phyloP scores from a whole-genome alignment of 2,329 filamentous ascomycete genomes.

The Fusarium tuaranense region DNA sequence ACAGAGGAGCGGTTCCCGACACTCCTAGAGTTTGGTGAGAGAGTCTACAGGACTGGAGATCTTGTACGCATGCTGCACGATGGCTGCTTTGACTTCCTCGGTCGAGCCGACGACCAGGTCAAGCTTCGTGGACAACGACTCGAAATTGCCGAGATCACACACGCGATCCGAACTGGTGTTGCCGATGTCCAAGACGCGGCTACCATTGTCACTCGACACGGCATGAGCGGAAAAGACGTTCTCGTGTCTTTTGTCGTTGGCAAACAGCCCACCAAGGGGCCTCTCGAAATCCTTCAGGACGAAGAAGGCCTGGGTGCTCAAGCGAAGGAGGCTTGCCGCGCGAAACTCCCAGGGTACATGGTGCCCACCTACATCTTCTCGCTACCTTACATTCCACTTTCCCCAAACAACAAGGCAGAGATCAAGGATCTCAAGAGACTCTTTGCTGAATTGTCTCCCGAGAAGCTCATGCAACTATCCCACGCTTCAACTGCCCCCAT shows the following conservation, averaged over 20 bases:
- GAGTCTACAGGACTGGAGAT: slow-evolving; percentile 89
- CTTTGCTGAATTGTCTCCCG: slow-evolving; percentile 71
- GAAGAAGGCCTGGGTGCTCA: slow-evolving; percentile 54
- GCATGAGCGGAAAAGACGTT: slow-evolving; percentile 80
- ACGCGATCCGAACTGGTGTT: slow-evolving; percentile 76
- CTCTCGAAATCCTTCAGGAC: slow-evolving; percentile 44
- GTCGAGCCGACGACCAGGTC: slow-evolving; percentile 90
- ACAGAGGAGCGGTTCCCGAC: slow-evolving; percentile 81
- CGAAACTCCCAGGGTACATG: slow-evolving; percentile 86
- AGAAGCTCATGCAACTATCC: slow-evolving; percentile 70
- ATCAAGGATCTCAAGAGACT: slow-evolving; percentile 74
- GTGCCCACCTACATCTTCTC: slow-evolving; percentile 86
- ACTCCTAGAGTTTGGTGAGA: slow-evolving; percentile 66
- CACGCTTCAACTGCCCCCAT: slow-evolving; percentile 41
- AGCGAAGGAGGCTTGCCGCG: slow-evolving; percentile 73
- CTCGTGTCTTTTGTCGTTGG: slow-evolving; percentile 79
- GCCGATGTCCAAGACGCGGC: slow-evolving; percentile 74
- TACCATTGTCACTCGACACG: slow-evolving; percentile 79
- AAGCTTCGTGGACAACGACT: slow-evolving; percentile 91
- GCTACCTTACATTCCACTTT: slow-evolving; percentile 80
- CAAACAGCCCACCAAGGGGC: not conserved
- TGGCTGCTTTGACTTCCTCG: slow-evolving; percentile 86
- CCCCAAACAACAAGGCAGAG: slow-evolving; percentile 91
- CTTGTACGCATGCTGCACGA: slow-evolving; percentile 85
- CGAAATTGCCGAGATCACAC: slow-evolving; percentile 92